Evolutionary conservation across 1,139 yeast species (phyloP), one percentile per base, ranked within the genome.

Genomic region (Hemisphaericaspora lyxosophila): DNA sequence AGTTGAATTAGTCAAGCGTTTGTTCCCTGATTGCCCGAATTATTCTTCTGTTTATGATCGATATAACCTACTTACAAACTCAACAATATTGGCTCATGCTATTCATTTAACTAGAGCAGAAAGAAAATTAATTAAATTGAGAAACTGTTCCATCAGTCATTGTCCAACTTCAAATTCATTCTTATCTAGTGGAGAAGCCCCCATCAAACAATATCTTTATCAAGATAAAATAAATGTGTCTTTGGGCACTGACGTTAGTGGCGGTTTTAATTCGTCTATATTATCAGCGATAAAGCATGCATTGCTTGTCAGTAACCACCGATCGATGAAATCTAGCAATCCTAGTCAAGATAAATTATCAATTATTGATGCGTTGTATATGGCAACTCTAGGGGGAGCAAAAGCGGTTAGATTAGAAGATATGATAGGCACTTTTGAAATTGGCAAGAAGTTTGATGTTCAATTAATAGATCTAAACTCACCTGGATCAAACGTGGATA

Each of bases 361-460:
- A 2, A 74, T 85, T 2, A 70, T 70, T 5, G 96, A 92, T 44
- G 94, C 81, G 3, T 62, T 92, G 22, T 87, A 76, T 55, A 69
- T 92, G 64, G 92, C 92, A 0, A 90, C 98, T 0, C 65, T 80
- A 48, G 97, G 97, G 19, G 97, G 98, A 20, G 97, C 98, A 1
- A 67, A 69, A 34, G 92, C 89, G 7, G 75, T 88, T 29, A 79
- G 79, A 5, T 55, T 87, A 54, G 75, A 67, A 1, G 58, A 73
- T 27, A 57, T 59, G 37, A 59, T 87, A 5, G 98, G 98, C 0
- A 70, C 81, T 20, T 89, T 92, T 57, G 78, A 66, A 12, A 64
- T 71, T 11, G 96, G 96, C 19, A 86, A 87, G 64, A 73, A 75
- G 49, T 92, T 87, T 67, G 98, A 92, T 60, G 82, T 82, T 2